These are phyloP conservation scores for Capsicum baccatum DNA, from an alignment of 257 asterid species.

Conservation along the genomic window DNA sequence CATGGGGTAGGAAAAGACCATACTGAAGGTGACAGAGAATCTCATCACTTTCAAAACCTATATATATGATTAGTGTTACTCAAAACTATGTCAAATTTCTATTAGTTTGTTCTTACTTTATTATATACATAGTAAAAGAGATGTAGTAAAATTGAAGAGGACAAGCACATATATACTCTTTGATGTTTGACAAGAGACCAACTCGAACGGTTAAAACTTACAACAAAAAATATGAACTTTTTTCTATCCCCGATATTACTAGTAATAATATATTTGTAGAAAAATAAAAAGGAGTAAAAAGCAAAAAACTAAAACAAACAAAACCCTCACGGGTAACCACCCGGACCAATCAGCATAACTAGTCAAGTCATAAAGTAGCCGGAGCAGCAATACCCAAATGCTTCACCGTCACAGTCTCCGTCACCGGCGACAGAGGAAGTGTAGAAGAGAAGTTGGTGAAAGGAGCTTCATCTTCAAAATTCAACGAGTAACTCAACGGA, in stretches of 20 bases:
- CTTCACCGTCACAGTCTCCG: conserved; percentile 30
- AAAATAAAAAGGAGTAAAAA: too few relatives aligned
- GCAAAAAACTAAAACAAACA: too few relatives aligned
- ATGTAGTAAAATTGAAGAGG: not conserved
- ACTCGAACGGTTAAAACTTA: not conserved
- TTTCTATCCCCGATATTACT: too few relatives aligned
- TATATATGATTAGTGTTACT: not conserved
- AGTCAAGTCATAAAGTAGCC: too few relatives aligned
- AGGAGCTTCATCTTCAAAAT: conserved; percentile 71
- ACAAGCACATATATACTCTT: not conserved
- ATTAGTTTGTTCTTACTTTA: not conserved
- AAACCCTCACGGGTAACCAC: too few relatives aligned
- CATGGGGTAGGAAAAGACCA: not conserved
- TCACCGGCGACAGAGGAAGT: conserved; percentile 55
- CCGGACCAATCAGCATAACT: too few relatives aligned
- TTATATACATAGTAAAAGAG: not conserved
- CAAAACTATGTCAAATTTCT: not conserved
- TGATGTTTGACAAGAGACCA: conserved; percentile 21
- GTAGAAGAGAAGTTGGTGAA: conserved; percentile 58
- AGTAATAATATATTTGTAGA: too few relatives aligned
- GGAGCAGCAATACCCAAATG: conserved; percentile 32
- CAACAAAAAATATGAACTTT: too few relatives aligned
- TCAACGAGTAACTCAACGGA: conserved; percentile 74
- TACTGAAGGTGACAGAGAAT: not conserved
- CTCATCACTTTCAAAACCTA: not conserved